These are phyloP conservation scores for Venturia nashicola DNA, from an alignment of 2,329 filamentous ascomycete species.

Conservation along the genomic window DNA sequence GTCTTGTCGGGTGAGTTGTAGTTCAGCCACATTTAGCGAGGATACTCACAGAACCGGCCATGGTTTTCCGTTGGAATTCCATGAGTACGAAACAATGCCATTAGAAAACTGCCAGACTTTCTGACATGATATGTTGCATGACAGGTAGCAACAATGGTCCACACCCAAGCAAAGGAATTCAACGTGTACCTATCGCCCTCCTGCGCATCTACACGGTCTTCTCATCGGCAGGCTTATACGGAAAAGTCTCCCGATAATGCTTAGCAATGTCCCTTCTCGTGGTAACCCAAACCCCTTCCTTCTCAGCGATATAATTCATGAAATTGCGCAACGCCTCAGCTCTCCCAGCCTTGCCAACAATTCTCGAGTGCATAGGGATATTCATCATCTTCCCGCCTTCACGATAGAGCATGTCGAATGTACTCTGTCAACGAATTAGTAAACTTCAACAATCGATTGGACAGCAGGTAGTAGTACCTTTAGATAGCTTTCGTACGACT, in stretches of 20 bases:
- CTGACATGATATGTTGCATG: no score
- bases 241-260: slow-evolving; percentile 32
- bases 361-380: slow-evolving; percentile 40
- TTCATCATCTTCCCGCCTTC: slow-evolving; percentile 48
- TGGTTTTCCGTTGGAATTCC: no score
- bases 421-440: slow-evolving; percentile 17
- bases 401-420: slow-evolving; percentile 42
- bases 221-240: slow-evolving; percentile 19
- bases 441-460: no score
- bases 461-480: slow-evolving; percentile 17
- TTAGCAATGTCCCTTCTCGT: slow-evolving; percentile 41
- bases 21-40: neutral
- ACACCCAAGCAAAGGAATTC: no score
- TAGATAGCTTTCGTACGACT: slow-evolving; percentile 32
- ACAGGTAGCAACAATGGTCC: no score
- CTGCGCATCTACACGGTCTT: neutral
- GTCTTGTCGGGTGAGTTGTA: neutral
- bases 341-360: slow-evolving; percentile 40
- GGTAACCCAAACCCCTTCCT: slow-evolving; percentile 43
- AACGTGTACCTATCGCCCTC: no score
- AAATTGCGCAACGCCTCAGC: slow-evolving; percentile 40
- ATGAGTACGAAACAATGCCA: no score
- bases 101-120: no score
- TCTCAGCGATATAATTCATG: slow-evolving; percentile 39
- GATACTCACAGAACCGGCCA: neutral